Conservation (phyloP, 257 asterid species). For the Przewalskia tangutica region DNA sequence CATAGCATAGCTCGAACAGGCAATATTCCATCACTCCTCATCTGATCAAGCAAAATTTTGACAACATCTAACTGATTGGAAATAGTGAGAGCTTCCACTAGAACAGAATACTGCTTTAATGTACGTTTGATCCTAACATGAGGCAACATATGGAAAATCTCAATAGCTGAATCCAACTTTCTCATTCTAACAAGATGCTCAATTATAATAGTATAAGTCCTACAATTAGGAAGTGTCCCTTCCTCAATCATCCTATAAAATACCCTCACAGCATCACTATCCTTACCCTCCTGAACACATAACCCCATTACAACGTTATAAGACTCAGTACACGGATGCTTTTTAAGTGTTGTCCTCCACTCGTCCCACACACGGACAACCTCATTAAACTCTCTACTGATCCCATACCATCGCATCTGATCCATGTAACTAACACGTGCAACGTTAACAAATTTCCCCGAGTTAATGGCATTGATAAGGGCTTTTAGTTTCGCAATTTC, state of each 20-base stretch:
- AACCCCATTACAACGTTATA: constrained; percentile 73
- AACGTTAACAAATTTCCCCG: constrained; percentile 54
- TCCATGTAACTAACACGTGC: constrained; percentile 73
- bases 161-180: constrained; percentile 51
- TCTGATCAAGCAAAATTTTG: constrained; percentile 61
- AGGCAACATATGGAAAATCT: constrained; percentile 56
- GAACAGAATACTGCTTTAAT: constrained; percentile 49
- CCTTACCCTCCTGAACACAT: constrained; percentile 48
- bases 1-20: constrained; percentile 70
- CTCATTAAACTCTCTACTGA: constrained; percentile 56
- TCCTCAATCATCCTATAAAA: constrained; percentile 56
- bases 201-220: constrained; percentile 67
- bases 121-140: constrained; percentile 70
- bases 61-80: constrained; percentile 36
- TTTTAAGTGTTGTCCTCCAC: constrained; percentile 53
- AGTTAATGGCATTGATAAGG: constrained; percentile 56
- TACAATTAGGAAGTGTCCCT: constrained; percentile 84
- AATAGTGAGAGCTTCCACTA: constrained; percentile 52
- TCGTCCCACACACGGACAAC: constrained; percentile 58
- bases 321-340: constrained; percentile 70
- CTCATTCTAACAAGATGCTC: constrained; percentile 57
- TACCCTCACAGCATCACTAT: constrained; percentile 51
- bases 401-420: constrained; percentile 69
- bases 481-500: constrained; percentile 46
- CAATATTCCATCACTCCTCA: constrained; percentile 74